phyloP scores from a whole-genome alignment of 495 filamentous ascomycete species.

The Tuber microsphaerosporum region DNA sequence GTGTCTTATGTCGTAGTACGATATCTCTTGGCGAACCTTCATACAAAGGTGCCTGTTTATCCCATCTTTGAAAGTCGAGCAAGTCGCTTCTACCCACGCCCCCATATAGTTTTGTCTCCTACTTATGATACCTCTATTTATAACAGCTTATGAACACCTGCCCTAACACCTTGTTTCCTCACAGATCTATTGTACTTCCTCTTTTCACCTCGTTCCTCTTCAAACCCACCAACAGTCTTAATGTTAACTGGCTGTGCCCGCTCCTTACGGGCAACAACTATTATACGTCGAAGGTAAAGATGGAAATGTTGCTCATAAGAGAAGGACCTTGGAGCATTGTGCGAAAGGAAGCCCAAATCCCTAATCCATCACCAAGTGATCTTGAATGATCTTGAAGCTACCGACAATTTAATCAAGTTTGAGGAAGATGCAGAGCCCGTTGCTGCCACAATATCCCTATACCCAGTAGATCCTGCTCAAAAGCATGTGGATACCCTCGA shows the following conservation, averaged over 20 bases:
- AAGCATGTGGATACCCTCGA: background rate
- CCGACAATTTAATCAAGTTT: too few species aligned
- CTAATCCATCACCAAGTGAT: background rate
- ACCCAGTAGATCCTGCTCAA: background rate
- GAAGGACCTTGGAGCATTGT: conserved; percentile 7
- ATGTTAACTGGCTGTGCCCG: too few species aligned
- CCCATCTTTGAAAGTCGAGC: background rate
- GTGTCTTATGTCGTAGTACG: background rate
- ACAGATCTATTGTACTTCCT: too few species aligned
- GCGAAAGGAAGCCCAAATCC: background rate
- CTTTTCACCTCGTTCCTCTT: too few species aligned
- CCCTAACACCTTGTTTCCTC: too few species aligned
- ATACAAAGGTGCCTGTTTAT: background rate
- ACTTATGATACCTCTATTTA: too few species aligned
- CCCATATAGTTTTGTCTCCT: too few species aligned
- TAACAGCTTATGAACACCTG: too few species aligned
- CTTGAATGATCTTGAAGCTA: background rate
- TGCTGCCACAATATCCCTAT: background rate
- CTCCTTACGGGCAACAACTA: background rate
- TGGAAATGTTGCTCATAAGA: background rate
- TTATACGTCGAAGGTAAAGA: conserved; percentile 4
- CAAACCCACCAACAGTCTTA: too few species aligned
- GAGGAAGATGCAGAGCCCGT: too few species aligned
- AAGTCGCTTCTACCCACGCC: background rate
- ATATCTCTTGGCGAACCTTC: background rate